Evolutionary conservation across 2,329 filamentous ascomycete genomes (phyloP).

Genomic region (Leptographium lundbergii): DNA sequence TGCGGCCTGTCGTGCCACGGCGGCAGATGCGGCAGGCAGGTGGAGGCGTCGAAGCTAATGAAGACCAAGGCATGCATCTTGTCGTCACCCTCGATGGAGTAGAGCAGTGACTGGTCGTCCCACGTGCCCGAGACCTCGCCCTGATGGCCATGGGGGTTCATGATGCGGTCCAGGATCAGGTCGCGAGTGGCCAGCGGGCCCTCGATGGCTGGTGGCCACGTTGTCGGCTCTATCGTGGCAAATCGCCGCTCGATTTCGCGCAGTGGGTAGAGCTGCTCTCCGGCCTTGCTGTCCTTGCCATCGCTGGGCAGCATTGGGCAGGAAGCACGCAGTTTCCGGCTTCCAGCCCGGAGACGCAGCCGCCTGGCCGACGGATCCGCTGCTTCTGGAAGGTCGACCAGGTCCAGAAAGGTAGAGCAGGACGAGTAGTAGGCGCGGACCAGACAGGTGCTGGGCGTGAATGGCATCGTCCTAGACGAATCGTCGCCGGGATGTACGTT

Average conservation of each 20-base stretch:
- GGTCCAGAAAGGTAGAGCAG: conserved; percentile 43
- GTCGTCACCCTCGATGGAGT: conserved; percentile 17
- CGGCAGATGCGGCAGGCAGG: conserved; percentile 15
- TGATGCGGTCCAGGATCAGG: conserved; percentile 21
- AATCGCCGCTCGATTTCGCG: not conserved
- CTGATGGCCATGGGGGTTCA: conserved; percentile 25
- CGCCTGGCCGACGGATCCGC: conserved; percentile 25
- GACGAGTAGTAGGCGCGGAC: conserved; percentile 41
- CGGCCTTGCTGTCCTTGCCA: not conserved
- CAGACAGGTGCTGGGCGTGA: conserved; percentile 40
- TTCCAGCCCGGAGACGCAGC: conserved; percentile 10
- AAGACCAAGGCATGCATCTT: conserved; percentile 22
- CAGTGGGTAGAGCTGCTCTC: not conserved
- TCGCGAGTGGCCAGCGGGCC: conserved; percentile 14
- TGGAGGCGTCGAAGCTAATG: conserved; percentile 28
- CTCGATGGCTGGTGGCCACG: conserved; percentile 1
- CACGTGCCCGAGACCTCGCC: conserved; percentile 27
- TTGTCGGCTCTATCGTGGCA: not conserved
- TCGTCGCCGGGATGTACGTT: conserved; percentile 37
- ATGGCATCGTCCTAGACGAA: conserved; percentile 25
- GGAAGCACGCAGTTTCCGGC: no score
- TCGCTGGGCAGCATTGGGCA: no score
- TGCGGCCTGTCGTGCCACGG: not conserved
- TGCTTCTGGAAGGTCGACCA: conserved; percentile 36
- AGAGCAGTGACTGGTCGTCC: conserved; percentile 36